Conservation (phyloP, 148 eudicot species). For the Arctostaphylos glauca region DNA sequence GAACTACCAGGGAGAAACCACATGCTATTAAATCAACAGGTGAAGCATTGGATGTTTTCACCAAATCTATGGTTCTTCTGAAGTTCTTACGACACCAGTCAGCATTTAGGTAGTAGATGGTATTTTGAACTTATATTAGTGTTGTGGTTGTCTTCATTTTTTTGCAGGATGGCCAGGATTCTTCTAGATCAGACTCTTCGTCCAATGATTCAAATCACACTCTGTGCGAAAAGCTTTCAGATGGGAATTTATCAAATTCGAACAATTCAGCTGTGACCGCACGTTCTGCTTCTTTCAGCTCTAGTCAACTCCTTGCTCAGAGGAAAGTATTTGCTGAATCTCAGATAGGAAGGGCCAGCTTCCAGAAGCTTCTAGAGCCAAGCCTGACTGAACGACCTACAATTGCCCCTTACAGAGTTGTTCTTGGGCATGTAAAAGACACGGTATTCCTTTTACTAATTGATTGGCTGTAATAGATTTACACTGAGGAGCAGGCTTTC, state of each 20-base stretch:
- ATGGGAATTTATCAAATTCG: conserved; percentile 26
- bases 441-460: conserved; percentile 43
- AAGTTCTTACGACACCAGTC: background rate
- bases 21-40: conserved; percentile 59
- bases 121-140: background rate
- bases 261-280: conserved; percentile 26
- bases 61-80: background rate
- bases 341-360: conserved; percentile 69
- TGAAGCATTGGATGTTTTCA: conserved; percentile 20
- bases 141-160: background rate
- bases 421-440: conserved; percentile 82
- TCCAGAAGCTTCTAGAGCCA: conserved; percentile 89
- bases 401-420: conserved; percentile 78
- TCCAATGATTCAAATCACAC: conserved; percentile 12
- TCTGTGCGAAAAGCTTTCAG: conserved; percentile 23
- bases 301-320: conserved; percentile 49
- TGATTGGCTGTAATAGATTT: background rate
- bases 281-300: conserved; percentile 32
- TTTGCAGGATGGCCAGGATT: conserved; percentile 42
- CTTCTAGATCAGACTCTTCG: conserved; percentile 15
- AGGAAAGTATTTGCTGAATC: conserved; percentile 70
- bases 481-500: background rate
- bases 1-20: conserved; percentile 70
- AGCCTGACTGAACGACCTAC: conserved; percentile 59
- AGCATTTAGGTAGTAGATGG: background rate